Conservation (phyloP, 306 rosid species). For the Acacia confusa region DNA sequence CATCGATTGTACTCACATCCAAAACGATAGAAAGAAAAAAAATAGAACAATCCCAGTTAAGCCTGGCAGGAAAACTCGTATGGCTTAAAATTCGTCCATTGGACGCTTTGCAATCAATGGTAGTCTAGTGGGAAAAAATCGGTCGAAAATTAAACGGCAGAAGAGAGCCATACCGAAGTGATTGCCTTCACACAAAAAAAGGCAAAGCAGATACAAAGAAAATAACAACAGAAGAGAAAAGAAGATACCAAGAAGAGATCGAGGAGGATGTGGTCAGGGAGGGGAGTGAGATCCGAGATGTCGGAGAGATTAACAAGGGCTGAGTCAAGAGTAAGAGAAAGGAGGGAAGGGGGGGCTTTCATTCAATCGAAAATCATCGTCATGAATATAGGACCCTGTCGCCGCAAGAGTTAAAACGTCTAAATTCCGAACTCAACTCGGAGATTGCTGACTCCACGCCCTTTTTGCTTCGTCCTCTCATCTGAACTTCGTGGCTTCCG, state of each 20-base stretch:
- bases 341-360: constrained; percentile 89
- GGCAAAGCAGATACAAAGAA: background rate
- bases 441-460: no score
- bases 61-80: background rate
- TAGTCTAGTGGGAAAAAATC: background rate
- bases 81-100: background rate
- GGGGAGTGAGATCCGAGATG: constrained; percentile 84
- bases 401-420: constrained; percentile 28
- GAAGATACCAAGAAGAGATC: constrained; percentile 69
- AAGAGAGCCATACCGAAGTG: background rate
- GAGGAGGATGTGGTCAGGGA: constrained; percentile 90
- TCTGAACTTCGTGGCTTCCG: background rate
- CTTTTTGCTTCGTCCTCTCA: no score
- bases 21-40: background rate
- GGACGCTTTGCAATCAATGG: background rate
- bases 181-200: background rate
- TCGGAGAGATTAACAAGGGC: constrained; percentile 76
- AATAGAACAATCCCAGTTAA: background rate
- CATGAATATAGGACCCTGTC: background rate
- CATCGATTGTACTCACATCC: background rate
- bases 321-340: constrained; percentile 81
- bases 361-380: constrained; percentile 49
- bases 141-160: background rate
- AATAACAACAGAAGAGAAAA: background rate
- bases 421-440: constrained; percentile 24